These are phyloP conservation scores for Fagus sylvatica DNA, from an alignment of 306 rosid genomes.

Conservation along the genomic window DNA sequence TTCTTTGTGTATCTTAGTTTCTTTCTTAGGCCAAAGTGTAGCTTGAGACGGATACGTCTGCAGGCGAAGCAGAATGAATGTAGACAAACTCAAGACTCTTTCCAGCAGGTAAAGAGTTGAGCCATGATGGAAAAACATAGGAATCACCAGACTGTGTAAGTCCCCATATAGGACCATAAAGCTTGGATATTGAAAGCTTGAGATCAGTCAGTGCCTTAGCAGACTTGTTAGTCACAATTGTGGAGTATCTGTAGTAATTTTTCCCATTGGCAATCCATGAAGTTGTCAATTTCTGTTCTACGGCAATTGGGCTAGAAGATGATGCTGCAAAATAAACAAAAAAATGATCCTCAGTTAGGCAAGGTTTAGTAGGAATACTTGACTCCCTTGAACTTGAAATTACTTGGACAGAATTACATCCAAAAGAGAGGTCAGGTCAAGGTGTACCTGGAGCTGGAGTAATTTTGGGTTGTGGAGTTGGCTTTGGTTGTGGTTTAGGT, in stretches of 20 bases:
- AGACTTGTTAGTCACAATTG: constrained; percentile 79
- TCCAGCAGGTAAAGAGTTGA: constrained; percentile 67
- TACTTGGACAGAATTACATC: too few relatives aligned
- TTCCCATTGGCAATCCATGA: constrained; percentile 74
- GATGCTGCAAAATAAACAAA: constrained; percentile 46
- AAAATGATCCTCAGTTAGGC: constrained; percentile 24
- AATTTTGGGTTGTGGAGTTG: constrained; percentile 44
- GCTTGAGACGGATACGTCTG: constrained; percentile 65
- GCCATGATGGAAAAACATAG: constrained; percentile 83
- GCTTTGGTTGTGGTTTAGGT: constrained; percentile 52
- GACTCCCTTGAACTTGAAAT: too few relatives aligned
- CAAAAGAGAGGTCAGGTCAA: background rate
- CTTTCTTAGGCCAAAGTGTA: constrained; percentile 59
- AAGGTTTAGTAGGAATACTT: too few relatives aligned
- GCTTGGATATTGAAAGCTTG: constrained; percentile 63
- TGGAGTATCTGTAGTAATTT: constrained; percentile 83
- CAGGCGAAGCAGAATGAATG: constrained; percentile 82
- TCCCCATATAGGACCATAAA: constrained; percentile 97
- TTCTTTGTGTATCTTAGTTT: constrained; percentile 16
- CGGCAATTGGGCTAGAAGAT: constrained; percentile 55
- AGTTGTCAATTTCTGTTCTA: constrained; percentile 65
- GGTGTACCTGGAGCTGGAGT: constrained; percentile 72
- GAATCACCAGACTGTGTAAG: constrained; percentile 61
- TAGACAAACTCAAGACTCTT: constrained; percentile 93
- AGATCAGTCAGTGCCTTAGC: constrained; percentile 55